A percentile compares a stretch with the other conserved stretches of the same genome.
Evolutionary conservation across 768 basidiomycete genomes (phyloP).

Genomic region (Boletus pseudo-olivaceus): DNA sequence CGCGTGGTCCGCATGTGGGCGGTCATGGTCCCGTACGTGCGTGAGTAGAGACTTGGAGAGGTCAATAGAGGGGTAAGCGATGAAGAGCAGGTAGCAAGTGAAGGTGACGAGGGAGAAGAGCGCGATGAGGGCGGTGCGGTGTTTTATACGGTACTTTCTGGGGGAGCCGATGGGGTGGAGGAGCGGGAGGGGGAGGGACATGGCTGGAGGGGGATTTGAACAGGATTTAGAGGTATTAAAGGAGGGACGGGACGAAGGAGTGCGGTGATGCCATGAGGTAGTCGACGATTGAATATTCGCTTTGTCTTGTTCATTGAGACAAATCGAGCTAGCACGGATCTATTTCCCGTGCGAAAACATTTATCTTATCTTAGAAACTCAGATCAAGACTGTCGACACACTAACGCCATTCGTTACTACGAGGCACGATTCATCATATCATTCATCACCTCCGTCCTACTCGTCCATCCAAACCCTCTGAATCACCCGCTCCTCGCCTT

Average conservation of each 20-base stretch:
- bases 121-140: constrained; percentile 52
- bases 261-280: constrained; percentile 28
- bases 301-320: background rate
- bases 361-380: background rate
- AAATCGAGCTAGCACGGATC: background rate
- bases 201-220: background rate
- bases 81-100: constrained; percentile 54
- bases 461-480: no score
- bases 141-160: constrained; percentile 39
- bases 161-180: constrained; percentile 19
- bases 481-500: no score
- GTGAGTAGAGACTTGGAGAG: constrained; percentile 35
- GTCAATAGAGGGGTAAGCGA: constrained; percentile 41
- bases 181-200: constrained; percentile 34
- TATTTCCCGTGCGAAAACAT: background rate
- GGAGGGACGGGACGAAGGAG: constrained; percentile 18
- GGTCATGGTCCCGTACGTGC: constrained; percentile 14
- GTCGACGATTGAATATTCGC: background rate
- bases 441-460: no score
- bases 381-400: no score
- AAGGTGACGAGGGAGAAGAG: constrained; percentile 50
- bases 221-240: constrained; percentile 9
- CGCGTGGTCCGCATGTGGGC: constrained; percentile 14
- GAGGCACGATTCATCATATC: no score
- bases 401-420: no score